Evolutionary conservation across 108 stramenopile genomes (phyloP), one percentile per base, ranked within the genome.

Genomic region (Stephanodiscus minutulus): DNA sequence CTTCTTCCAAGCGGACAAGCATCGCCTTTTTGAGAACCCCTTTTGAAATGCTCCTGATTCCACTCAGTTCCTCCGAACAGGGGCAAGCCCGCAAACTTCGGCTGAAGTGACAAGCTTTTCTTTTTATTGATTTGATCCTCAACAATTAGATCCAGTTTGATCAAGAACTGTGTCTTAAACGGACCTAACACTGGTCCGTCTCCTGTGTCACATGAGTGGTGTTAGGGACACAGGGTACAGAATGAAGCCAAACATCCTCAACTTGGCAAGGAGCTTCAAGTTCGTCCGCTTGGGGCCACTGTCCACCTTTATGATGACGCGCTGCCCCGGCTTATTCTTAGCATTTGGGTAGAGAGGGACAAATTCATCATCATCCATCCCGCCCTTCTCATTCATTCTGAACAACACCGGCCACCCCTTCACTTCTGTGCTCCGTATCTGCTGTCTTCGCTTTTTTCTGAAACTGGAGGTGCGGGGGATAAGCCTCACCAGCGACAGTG

Each of bases 241-340:
- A n/a, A n/a, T n/a, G n/a, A 55, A 68, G 5, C 67, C 67, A 27
- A 18, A 21, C 12, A 20, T 17, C 21, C 36, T 20, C 24, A 28
- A 18, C 41, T 56, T 22, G 18, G 56, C 53, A 7, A 56, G 12
- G 27, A 57, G 35, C 3, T 15, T 2, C 6, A 27, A 4, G 12
- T 68, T 43, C 17, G 15, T 22, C 5, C 60, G 5, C 12, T 60
- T 44, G 7, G 70, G 70, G 8, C 70, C 70, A 35, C 70, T 57
- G 47, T 72, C 61, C 4, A 61, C 12, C 36, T 72, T 72, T 0
- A 72, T 59, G 36, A 72, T 62, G 9, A 72, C 70, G 35, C 70
- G 7, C 46, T 72, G 41, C 4, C 70, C 70, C 8, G 25, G 33
- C 21, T 44, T 39, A 53, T 62, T 39, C 13, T 33, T 5, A 5